These are phyloP conservation scores for Eucalyptus cloeziana DNA, from an alignment of 345 rosid genomes.

Conservation along the genomic window DNA sequence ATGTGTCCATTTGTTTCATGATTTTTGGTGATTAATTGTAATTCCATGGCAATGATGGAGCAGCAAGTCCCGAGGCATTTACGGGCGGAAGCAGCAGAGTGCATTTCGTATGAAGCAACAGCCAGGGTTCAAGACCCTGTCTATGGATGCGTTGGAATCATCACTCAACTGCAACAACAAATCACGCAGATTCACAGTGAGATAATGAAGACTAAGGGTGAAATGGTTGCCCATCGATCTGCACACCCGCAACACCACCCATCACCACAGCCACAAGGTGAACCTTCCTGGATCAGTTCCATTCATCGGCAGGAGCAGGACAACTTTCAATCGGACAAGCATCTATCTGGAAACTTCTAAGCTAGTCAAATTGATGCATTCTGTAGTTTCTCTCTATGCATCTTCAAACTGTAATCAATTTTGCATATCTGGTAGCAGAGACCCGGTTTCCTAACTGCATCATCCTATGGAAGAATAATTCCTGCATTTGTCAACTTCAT, in stretches of 20 bases:
- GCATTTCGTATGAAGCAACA: conserved; percentile 3
- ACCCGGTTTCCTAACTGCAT: not conserved
- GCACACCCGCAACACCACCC: not conserved
- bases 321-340: not conserved
- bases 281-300: not conserved
- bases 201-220: not conserved
- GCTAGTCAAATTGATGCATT: not conserved
- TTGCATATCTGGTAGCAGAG: not conserved
- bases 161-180: conserved; percentile 6
- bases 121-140: conserved; percentile 1
- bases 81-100: conserved; percentile 5
- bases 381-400: not conserved
- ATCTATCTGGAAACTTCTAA: not conserved
- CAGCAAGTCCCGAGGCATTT: conserved; percentile 5
- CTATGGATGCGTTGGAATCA: conserved; percentile 5
- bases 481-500: not conserved
- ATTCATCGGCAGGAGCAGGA: not conserved
- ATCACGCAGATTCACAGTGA: not conserved
- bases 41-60: not conserved
- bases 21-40: not conserved
- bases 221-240: not conserved
- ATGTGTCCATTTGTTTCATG: not conserved
- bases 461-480: not conserved
- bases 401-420: not conserved
- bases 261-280: not conserved